Conservation (phyloP, 2,329 filamentous ascomycete species). For the Macroventuria anomochaeta region DNA sequence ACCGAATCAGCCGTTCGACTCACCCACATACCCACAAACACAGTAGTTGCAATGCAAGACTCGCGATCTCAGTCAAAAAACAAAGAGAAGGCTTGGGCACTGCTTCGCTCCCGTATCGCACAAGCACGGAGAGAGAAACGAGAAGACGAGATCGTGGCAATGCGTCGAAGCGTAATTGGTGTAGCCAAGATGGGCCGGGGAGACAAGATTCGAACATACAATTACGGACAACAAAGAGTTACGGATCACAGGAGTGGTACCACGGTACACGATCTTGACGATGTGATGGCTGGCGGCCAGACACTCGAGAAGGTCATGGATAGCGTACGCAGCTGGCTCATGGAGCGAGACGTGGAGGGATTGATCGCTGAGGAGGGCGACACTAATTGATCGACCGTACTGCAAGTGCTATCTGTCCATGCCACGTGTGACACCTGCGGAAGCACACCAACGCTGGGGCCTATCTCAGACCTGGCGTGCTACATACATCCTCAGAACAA, state of each 20-base stretch:
- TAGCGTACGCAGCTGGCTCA: slow-evolving; percentile 77
- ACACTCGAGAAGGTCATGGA: slow-evolving; percentile 77
- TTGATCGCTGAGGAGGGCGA: slow-evolving; percentile 59
- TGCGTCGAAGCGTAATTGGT: slow-evolving; percentile 80
- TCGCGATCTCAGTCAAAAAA: slow-evolving; percentile 89
- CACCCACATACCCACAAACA: slow-evolving; percentile 87
- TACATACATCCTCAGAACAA: neutral
- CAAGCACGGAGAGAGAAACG: slow-evolving; percentile 79
- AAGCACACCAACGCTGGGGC: neutral
- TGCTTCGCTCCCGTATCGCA: slow-evolving; percentile 82
- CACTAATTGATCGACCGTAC: slow-evolving; percentile 25
- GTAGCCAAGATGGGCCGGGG: slow-evolving; percentile 82
- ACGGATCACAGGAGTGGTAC: slow-evolving; percentile 86
- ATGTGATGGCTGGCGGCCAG: slow-evolving; percentile 78
- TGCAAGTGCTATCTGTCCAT: neutral
- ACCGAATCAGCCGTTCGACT: slow-evolving; percentile 94
- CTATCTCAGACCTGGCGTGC: neutral
- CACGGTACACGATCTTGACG: slow-evolving; percentile 79
- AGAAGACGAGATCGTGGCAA: slow-evolving; percentile 76
- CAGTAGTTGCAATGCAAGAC: slow-evolving; percentile 90
- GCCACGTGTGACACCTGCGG: neutral
- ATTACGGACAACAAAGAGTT: slow-evolving; percentile 78
- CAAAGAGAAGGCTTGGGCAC: slow-evolving; percentile 82
- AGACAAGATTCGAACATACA: slow-evolving; percentile 95
- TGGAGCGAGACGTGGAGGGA: slow-evolving; percentile 74